Percentiles rank a stretch among this genome's conserved stretches.
Conservation (phyloP, 805 yeast genomes). For the Kuraishia piskuri region DNA sequence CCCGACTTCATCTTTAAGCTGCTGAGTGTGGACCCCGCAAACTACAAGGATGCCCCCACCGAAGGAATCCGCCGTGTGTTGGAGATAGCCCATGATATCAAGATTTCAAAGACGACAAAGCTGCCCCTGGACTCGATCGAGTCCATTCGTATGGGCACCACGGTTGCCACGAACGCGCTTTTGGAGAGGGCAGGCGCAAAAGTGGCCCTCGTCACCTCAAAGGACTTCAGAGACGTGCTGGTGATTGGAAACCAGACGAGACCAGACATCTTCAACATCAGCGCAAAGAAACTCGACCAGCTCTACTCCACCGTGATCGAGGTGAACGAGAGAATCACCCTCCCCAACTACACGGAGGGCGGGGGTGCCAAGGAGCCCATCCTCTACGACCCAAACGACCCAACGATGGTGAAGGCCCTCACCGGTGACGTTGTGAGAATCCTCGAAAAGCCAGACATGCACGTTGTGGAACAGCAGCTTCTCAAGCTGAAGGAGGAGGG, state of each 20-base stretch:
- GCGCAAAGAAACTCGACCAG: constrained; percentile 62
- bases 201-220: constrained; percentile 79
- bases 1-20: constrained; percentile 67
- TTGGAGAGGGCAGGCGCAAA: constrained; percentile 87
- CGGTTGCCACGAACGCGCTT: constrained; percentile 92
- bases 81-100: constrained; percentile 43
- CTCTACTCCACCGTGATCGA: constrained; percentile 73
- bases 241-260: constrained; percentile 87
- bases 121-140: constrained; percentile 57
- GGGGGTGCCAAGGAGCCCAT: constrained; percentile 11
- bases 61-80: constrained; percentile 82
- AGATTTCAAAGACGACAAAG: constrained; percentile 50
- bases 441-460: constrained; percentile 38
- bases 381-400: constrained; percentile 25
- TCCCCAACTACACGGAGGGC: constrained; percentile 51
- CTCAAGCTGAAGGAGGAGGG: constrained; percentile 44
- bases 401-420: constrained; percentile 39
- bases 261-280: constrained; percentile 80
- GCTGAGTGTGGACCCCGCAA: constrained; percentile 80
- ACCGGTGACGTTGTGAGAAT: constrained; percentile 64
- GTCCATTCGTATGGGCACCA: constrained; percentile 83
- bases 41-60: constrained; percentile 84
- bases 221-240: constrained; percentile 79
- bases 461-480: constrained; percentile 32
- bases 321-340: constrained; percentile 83